Percentiles rank a stretch among this genome's conserved stretches.
phyloP scores from a whole-genome alignment of 371 early-diverging fungal species.

The Zopfochytrium polystomum region DNA sequence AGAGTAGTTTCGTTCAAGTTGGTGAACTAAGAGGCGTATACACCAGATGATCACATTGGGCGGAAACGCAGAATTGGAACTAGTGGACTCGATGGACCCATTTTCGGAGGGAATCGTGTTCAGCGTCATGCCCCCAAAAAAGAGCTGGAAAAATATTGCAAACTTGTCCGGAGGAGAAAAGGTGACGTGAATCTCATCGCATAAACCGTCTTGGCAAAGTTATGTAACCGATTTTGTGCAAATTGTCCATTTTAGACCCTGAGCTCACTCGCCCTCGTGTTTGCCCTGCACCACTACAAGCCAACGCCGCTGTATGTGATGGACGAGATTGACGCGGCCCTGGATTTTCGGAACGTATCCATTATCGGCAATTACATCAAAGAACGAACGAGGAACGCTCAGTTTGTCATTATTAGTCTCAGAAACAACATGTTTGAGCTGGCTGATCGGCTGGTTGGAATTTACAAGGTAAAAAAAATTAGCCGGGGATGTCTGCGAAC shows the following conservation, averaged over 20 bases:
- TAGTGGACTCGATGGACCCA: constrained; percentile 99
- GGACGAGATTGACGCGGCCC: constrained; percentile 99
- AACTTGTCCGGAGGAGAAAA: constrained; percentile 99
- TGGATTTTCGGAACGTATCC: constrained; percentile 99
- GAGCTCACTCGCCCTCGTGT: constrained; percentile 96
- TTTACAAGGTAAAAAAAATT: constrained; percentile 76
- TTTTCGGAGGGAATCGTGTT: constrained; percentile 99
- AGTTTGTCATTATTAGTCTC: constrained; percentile 98
- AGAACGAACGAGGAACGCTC: constrained; percentile 95
- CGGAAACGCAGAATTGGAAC: constrained; percentile 99
- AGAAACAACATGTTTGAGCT: constrained; percentile 99
- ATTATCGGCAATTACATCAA: constrained; percentile 99
- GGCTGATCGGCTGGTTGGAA: constrained; percentile 96
- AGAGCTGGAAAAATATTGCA: constrained; percentile 99
- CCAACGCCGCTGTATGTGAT: constrained; percentile 99
- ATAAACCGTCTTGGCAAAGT: neutral
- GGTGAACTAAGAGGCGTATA: neutral
- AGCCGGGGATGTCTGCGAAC: neutral
- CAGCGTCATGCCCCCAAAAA: constrained; percentile 99
- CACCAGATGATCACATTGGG: constrained; percentile 95
- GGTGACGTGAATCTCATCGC: constrained; percentile 42
- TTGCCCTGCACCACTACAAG: constrained; percentile 99
- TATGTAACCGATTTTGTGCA: neutral
- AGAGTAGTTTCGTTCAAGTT: constrained; percentile 1
- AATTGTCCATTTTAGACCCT: constrained; percentile 68